Evolutionary conservation across 352 stramenopile species (phyloP), one percentile per base, ranked within the genome.

Genomic region (Pythium aristosporum): DNA sequence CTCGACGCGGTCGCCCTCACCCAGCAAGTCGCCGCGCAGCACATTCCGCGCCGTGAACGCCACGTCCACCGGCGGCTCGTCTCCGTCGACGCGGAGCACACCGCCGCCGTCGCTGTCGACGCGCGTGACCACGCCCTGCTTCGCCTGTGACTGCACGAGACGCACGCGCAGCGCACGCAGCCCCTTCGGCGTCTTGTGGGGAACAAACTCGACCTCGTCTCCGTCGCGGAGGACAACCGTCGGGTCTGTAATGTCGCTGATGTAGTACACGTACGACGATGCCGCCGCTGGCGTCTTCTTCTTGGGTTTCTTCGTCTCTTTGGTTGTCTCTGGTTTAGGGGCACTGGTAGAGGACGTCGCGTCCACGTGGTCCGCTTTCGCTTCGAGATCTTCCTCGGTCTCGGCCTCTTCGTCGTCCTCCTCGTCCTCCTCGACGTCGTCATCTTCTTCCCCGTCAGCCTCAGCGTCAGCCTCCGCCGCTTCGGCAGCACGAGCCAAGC

Each of bases 1-100:
- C 69, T 92, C 81, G 8, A 94, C 82, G 55, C 79, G 80, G 65
- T 94, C 85, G 10, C 82, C 85, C 23, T 85, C 79, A 13, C 61
- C 73, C 4, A 94, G 65, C 12, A 85, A 55, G 47, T 90, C 81
- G 11, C 75, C 77, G 43, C 78, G 77, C 50, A 94, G 72, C 54
- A 94, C 81, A 37, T 75, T 72, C 11, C 78, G 71, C 51, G 72
- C 70, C 5, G 67, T 65, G 62, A 86, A 94, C 16, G 65, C 67
- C 3, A 81, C 72, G 11, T 85, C 76, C 13, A 1, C 18, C 20
- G 25, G 25, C 25, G 25, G 25, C 5, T 67, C 72, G 0, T 79
- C 74, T 18, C 63, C 70, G 41, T 88, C 82, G 1, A 91, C 67
- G 42, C 67, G 72, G 49, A 94, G 88, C 3, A 87, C 44, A 43